Base-by-base conservation (phyloP, 805 yeast genomes). In the Pichia exigua region DNA sequence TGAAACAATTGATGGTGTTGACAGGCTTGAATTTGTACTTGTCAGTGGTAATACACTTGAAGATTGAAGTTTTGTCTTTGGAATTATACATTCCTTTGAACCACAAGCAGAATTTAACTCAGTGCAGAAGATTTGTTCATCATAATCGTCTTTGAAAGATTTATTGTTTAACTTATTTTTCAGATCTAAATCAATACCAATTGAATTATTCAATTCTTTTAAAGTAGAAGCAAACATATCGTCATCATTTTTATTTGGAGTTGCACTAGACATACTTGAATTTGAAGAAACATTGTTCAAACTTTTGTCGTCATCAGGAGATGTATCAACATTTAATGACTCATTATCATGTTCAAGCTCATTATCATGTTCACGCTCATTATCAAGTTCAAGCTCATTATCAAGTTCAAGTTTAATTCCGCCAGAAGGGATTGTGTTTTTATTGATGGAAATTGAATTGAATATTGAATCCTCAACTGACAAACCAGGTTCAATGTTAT, bases 41-140 rank as follows among this genome's bases (percentile, higher is more conserved):
- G 13, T 8, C n/a, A 12, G 27, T 6, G 4, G 26, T 21, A 17
- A 12, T 21, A 41, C 2, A 40, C n/a, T 39, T 42, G 32, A 8
- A 46, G 41, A 13, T 27, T 18, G 17, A 27, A 47, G 43, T 26
- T 46, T 54, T 21, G 22, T 61, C 59, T 69, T 66, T 3, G 96
- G 95, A 4, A 83, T 64, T 4, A 94, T 96, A 56, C 78, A 69
- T 17, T 75, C 75, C 59, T 74, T 82, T 8, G 83, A 82, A 18
- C 97, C 97, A 68, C 97, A 91, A 1, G 90, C 97, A 65, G 81
- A 76, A 55, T 79, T 78, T 62, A 92, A 74, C 59, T 82, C 79
- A 26, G 78, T 77, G 63, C 98, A 92, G 64, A 92, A 92, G 50
- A 83, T 82, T 57, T 83, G 82, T 62, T 87, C 92, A 61, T 82